Base-by-base conservation (phyloP, 495 filamentous ascomycete species). In the Aspergillus saccharolyticus region DNA sequence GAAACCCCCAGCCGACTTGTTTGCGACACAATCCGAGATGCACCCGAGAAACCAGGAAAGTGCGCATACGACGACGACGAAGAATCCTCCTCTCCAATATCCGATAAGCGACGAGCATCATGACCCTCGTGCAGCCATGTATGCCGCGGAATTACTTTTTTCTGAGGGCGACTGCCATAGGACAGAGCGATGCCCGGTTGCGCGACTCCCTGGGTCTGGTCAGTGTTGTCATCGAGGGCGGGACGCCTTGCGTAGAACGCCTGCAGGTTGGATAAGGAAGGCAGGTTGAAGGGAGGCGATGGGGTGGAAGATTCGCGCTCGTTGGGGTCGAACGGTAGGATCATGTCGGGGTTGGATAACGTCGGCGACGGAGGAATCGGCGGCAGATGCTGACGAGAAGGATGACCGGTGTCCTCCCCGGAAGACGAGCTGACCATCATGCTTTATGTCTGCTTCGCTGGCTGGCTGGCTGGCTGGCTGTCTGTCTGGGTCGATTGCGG, bases 271-370 rank as follows among this genome's bases (percentile, higher is more conserved):
- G 73, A 71, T 43, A 75, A 53, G 19, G 72, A 71, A 43, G 71
- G 71, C 28, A 74, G 70, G 48, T 70, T 72, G 49, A 76, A 76
- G 42, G 76, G 76, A 22, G 76, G 76, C 54, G 76, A 78, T 39
- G 76, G 74, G 49, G 74, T 75, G 62, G 75, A 76, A 47, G 79
- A 79, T 66, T 85, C 80, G 70, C 76, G 72, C 63, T 85, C 81
- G 65, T 81, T 80, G 33, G 67, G 65, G 44, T 75, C 73, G 52
- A 80, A 78, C 42, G 91, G 91, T 42, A 96, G 78, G 58, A 96
- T 95, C 90, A 96, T 91, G 69, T 94, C 90, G 39, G 90, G 90
- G 70, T 95, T 91, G n/a, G 90, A 91, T 57, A 96, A 74, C 8
- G 91, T 94, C 45, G 91, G 91, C 49, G 89, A 95, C 24, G 85